Conservation (phyloP, 2,329 filamentous ascomycete species). For the Geosmithia putterillii region DNA sequence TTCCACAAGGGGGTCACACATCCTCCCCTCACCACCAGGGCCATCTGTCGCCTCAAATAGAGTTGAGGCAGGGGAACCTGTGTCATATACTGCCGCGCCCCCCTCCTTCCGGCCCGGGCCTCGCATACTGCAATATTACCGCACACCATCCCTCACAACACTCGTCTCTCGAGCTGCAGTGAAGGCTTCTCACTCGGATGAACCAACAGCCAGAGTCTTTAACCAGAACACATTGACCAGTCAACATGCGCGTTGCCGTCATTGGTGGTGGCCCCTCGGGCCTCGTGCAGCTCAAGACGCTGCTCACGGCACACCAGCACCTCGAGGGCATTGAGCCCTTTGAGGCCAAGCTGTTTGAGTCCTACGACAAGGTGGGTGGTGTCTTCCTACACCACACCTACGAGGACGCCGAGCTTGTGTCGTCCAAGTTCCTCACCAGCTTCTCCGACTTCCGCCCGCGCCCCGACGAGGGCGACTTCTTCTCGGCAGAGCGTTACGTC, state of each 20-base stretch:
- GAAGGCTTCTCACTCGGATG: no score
- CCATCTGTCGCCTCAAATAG: no score
- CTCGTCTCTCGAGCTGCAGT: no score
- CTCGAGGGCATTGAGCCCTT: conserved; percentile 18
- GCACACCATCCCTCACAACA: no score
- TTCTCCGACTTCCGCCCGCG: conserved; percentile 28
- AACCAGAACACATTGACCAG: background rate
- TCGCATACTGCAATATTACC: no score
- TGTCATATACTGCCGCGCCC: no score
- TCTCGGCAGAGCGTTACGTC: conserved; percentile 21
- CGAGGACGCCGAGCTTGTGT: conserved; percentile 28
- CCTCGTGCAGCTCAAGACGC: conserved; percentile 24
- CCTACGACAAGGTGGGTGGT: conserved; percentile 26
- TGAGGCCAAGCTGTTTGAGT: conserved; percentile 28
- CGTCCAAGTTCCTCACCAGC: conserved; percentile 28
- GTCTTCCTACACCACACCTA: conserved; percentile 28
- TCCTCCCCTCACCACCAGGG: no score
- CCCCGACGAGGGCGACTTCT: conserved; percentile 24
- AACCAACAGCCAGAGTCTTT: background rate
- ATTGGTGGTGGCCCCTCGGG: conserved; percentile 26
- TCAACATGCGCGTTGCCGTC: conserved; percentile 20
- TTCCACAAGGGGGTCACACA: no score
- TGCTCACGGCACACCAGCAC: conserved; percentile 18
- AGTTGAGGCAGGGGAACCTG: no score
- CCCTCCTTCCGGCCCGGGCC: no score